Evolutionary conservation across 495 filamentous ascomycete genomes (phyloP), one percentile per base, ranked within the genome.

Genomic region (Stereocaulon alpinum): DNA sequence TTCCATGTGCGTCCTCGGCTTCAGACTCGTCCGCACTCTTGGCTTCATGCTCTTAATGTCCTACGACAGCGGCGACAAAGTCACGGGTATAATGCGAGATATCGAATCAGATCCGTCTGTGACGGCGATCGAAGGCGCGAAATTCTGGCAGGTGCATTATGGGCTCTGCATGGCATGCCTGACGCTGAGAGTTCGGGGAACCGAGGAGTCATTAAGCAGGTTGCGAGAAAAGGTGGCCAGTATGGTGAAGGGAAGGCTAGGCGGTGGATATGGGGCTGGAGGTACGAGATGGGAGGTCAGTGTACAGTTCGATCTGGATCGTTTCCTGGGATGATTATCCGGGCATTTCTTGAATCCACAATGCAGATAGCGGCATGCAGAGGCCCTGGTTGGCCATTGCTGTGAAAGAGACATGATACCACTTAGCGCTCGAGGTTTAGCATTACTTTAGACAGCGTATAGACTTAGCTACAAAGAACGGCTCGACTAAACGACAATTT

Each of bases 61-160:
- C 27, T 95, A 93, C 67, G 81, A 79, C 11, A 63, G 52, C 45
- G 80, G 78, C 0, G 70, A 69, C 29, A 84, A 82, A 10, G 87
- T 96, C 0, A 76, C 78, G 0, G 86, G 87, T 47, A 86, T 96
- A 3, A 74, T 98, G 57, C 80, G 80, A 30, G 91, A 92, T 69
- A 91, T 98, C 59, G 85, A 87, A 68, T 78, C 82, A 7, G 91
- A 96, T 56, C 84, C 84, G 9, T 77, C 79, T 34, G 83, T 98
- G 9, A 81, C 79, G 37, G 77, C 77, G 1, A 82, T 98, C 54
- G 88, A 94, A 55, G 92, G 96, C 67, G 91, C 90, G 1, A 80
- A 87, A 66, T 95, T 98, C 73, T 98, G 93, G 93, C 93, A 98
- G 75, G 94, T 96, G 20, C 93, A 98, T 71, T 95, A 97, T 69